Evolutionary conservation across 2,329 filamentous ascomycete species (phyloP).

Genomic region (Rachicladosporium sp.): DNA sequence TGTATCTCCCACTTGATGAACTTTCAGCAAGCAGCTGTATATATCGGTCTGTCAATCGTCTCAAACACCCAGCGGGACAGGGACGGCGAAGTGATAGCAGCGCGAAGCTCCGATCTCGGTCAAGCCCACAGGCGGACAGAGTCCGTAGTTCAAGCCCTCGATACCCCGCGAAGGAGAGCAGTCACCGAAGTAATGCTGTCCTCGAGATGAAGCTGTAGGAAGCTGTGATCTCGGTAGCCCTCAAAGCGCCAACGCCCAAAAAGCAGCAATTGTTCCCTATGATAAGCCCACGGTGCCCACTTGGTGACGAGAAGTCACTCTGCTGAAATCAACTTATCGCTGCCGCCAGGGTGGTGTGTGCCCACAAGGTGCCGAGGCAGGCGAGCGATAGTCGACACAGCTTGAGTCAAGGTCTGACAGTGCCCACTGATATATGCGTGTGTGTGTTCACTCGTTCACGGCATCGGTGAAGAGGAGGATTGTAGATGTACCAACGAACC

Average conservation of each 20-base stretch:
- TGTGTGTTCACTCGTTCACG: background rate
- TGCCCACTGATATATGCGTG: slow-evolving; percentile 2
- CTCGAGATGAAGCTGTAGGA: slow-evolving; percentile 11
- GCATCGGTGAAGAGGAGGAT: no score
- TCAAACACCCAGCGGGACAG: slow-evolving; percentile 24
- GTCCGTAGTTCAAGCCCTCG: slow-evolving; percentile 22
- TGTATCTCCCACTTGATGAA: slow-evolving; percentile 13
- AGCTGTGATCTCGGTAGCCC: slow-evolving; percentile 18
- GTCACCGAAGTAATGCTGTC: slow-evolving; percentile 3
- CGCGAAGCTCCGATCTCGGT: slow-evolving; percentile 5
- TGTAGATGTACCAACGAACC: no score
- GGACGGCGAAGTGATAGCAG: slow-evolving; percentile 18
- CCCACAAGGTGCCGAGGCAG: slow-evolving; percentile 38
- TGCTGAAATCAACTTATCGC: slow-evolving; percentile 29
- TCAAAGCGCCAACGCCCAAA: slow-evolving; percentile 16
- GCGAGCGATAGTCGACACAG: no score
- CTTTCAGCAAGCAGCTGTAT: slow-evolving; percentile 12
- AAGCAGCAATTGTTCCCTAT: slow-evolving; percentile 10
- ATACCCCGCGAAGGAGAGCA: slow-evolving; percentile 18
- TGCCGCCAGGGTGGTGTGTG: slow-evolving; percentile 36
- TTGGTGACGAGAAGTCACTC: slow-evolving; percentile 25
- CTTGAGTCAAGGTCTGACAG: no score
- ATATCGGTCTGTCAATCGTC: slow-evolving; percentile 15
- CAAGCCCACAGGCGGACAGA: slow-evolving; percentile 21
- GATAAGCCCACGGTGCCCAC: slow-evolving; percentile 16